A percentile compares a stretch with the other conserved stretches of the same genome.
Conservation (phyloP, 2,329 filamentous ascomycete genomes). For the Neofusicoccum parvum region DNA sequence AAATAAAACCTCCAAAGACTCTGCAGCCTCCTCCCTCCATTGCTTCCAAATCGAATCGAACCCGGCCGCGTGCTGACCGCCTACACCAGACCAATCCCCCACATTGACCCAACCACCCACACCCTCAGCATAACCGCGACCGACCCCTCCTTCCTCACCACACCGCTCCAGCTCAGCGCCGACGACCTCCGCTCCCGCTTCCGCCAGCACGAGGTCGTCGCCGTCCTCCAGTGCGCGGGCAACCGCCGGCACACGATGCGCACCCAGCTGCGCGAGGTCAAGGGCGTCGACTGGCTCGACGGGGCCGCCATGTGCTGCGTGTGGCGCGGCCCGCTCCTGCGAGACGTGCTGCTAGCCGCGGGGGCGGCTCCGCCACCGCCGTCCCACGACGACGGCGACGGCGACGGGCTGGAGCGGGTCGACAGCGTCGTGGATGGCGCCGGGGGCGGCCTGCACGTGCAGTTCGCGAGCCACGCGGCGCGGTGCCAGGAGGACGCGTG, state of each 20-base stretch:
- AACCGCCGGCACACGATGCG: slow-evolving; percentile 65
- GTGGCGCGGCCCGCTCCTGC: slow-evolving; percentile 57
- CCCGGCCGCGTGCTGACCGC: too few species aligned
- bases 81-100: slow-evolving; percentile 46
- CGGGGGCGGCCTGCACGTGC: slow-evolving; percentile 49
- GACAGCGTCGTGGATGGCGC: not conserved
- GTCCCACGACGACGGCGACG: too few species aligned
- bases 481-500: slow-evolving; percentile 59
- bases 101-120: slow-evolving; percentile 45
- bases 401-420: not conserved
- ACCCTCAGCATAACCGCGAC: slow-evolving; percentile 53
- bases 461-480: slow-evolving; percentile 57
- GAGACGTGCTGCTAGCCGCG: slow-evolving; percentile 49
- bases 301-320: slow-evolving; percentile 63
- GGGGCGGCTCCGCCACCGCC: not conserved
- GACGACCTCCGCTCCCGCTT: slow-evolving; percentile 49
- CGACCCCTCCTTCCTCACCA: slow-evolving; percentile 32
- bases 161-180: slow-evolving; percentile 45
- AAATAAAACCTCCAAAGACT: not conserved
- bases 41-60: too few species aligned
- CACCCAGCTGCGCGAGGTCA: slow-evolving; percentile 60
- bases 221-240: slow-evolving; percentile 62
- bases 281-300: slow-evolving; percentile 63
- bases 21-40: too few species aligned
- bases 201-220: slow-evolving; percentile 57